phyloP scores from a whole-genome alignment of 148 eudicot species.

The Talinum fruticosum region DNA sequence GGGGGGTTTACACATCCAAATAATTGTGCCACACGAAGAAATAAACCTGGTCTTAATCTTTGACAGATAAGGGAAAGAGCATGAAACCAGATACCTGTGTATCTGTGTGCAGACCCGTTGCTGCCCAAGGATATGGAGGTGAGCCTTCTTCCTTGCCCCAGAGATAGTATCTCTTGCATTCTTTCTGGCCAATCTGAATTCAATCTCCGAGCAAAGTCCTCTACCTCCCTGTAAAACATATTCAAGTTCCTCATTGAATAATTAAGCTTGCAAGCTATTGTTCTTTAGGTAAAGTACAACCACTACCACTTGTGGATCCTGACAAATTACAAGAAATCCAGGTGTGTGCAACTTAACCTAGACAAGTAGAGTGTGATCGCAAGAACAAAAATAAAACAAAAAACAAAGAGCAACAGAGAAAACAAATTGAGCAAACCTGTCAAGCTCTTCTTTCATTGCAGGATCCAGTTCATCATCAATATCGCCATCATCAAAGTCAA shows the following conservation, averaged over 20 bases:
- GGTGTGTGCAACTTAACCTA: neutral
- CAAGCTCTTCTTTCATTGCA: slow-evolving; percentile 74
- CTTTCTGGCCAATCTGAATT: slow-evolving; percentile 81
- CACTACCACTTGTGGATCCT: neutral
- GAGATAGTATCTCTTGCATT: slow-evolving; percentile 57
- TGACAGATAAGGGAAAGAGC: neutral
- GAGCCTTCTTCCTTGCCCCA: slow-evolving; percentile 51
- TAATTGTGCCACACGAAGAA: too few species aligned
- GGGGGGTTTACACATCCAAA: too few species aligned
- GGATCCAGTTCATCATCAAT: slow-evolving; percentile 84
- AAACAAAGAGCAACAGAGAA: too few species aligned
- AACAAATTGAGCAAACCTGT: slow-evolving; percentile 44
- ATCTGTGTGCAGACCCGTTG: slow-evolving; percentile 41
- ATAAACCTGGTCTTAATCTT: neutral
- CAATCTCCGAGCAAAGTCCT: slow-evolving; percentile 81
- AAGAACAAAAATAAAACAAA: too few species aligned
- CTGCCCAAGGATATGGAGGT: slow-evolving; percentile 36
- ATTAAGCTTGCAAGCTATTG: neutral
- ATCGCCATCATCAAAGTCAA: slow-evolving; percentile 63
- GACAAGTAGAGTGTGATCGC: too few species aligned
- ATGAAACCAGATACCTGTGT: slow-evolving; percentile 33
- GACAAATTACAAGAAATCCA: too few species aligned
- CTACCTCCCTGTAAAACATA: slow-evolving; percentile 59
- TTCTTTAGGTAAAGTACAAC: neutral
- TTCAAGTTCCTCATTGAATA: slow-evolving; percentile 1